These are phyloP conservation scores for Ogataea degrootiae DNA, from an alignment of 805 yeast species.

Conservation along the genomic window DNA sequence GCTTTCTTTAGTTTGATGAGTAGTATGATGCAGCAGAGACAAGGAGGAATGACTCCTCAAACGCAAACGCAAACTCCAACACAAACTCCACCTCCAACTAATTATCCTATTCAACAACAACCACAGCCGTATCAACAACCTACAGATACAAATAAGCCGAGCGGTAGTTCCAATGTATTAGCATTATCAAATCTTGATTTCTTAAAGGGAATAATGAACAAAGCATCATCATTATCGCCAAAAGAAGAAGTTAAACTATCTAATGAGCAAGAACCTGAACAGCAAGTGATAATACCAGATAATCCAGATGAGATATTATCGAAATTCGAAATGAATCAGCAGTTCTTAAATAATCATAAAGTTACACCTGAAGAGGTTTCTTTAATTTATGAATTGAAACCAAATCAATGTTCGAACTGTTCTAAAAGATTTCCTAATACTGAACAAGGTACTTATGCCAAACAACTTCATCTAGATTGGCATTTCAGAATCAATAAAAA, in stretches of 20 bases:
- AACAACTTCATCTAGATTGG: slow-evolving; percentile 85
- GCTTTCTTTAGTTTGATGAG: slow-evolving; percentile 23
- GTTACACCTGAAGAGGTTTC: slow-evolving; percentile 31
- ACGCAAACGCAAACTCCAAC: background rate
- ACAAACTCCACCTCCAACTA: slow-evolving; percentile 3
- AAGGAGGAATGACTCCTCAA: slow-evolving; percentile 1
- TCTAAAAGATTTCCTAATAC: slow-evolving; percentile 77
- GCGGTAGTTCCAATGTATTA: slow-evolving; percentile 5
- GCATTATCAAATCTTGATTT: slow-evolving; percentile 11
- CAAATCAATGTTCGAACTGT: slow-evolving; percentile 84
- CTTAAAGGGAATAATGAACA: slow-evolving; percentile 12
- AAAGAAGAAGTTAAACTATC: too few relatives aligned
- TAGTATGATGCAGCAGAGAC: slow-evolving; percentile 14
- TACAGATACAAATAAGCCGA: background rate
- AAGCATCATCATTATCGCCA: slow-evolving; percentile 3
- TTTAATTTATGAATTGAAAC: slow-evolving; percentile 51
- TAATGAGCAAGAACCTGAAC: background rate
- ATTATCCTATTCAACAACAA: background rate
- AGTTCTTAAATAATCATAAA: slow-evolving; percentile 34
- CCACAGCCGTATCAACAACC: slow-evolving; percentile 2
- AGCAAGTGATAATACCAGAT: background rate
- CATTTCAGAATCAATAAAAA: slow-evolving; percentile 89
- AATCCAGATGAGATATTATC: slow-evolving; percentile 18
- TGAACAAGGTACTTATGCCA: slow-evolving; percentile 45
- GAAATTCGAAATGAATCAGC: slow-evolving; percentile 26